phyloP scores from a whole-genome alignment of 1,284 basidiomycete genomes.

The Ceraceosorus guamensis region DNA sequence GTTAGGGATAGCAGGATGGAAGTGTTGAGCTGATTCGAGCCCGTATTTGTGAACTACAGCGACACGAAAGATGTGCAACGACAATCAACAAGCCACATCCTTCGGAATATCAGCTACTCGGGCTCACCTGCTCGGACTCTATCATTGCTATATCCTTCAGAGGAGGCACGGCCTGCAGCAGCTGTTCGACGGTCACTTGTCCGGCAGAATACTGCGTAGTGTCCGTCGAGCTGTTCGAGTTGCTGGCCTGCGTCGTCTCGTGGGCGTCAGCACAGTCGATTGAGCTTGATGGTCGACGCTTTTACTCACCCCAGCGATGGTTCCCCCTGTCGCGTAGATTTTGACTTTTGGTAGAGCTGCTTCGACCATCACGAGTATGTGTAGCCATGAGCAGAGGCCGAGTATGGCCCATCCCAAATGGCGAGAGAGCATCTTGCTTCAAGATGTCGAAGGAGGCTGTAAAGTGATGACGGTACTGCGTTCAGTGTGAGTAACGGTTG shows the following conservation, averaged over 20 bases:
- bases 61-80: background rate
- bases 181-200: background rate
- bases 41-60: background rate
- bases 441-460: too few relatives aligned
- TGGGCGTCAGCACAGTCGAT: too few relatives aligned
- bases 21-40: background rate
- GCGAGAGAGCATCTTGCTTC: too few relatives aligned
- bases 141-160: too few relatives aligned
- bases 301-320: background rate
- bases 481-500: too few relatives aligned
- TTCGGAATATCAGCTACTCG: too few relatives aligned
- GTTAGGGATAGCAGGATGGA: background rate
- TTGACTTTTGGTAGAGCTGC: background rate
- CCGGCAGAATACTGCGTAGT: background rate
- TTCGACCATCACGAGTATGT: too few relatives aligned
- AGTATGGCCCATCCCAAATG: too few relatives aligned
- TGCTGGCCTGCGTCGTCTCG: too few relatives aligned
- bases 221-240: background rate
- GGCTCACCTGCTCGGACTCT: too few relatives aligned
- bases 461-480: too few relatives aligned
- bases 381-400: too few relatives aligned
- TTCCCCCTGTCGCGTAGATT: constrained; percentile 2
- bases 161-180: background rate
- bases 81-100: background rate
- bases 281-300: background rate